Evolutionary conservation across 805 yeast genomes (phyloP).

Genomic region (Yarrowia hollandica): DNA sequence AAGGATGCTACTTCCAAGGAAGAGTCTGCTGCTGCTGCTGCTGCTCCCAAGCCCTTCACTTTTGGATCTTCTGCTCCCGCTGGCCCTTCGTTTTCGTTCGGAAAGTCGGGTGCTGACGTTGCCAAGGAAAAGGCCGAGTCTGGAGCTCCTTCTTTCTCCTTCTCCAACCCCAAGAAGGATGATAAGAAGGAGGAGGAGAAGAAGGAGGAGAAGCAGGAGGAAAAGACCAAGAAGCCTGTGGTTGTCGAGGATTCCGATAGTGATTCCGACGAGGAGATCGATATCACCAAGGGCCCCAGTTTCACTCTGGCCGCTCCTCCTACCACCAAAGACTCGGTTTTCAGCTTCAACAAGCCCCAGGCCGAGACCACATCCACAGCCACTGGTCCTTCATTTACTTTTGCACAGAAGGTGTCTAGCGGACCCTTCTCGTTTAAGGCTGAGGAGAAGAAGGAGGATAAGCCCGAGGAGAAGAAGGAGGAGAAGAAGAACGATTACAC

Average conservation of each 20-base stretch:
- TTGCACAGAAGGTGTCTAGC: slow-evolving; percentile 30
- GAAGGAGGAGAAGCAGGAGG: slow-evolving; percentile 34
- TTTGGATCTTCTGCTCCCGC: slow-evolving; percentile 30
- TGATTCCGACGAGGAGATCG: slow-evolving; percentile 59
- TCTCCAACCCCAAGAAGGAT: no score
- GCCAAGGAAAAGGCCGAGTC: not conserved
- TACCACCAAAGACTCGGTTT: slow-evolving; percentile 52
- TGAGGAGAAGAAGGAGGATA: not conserved
- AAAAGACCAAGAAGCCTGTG: slow-evolving; percentile 33
- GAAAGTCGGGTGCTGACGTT: not conserved
- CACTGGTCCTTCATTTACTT: slow-evolving; percentile 33
- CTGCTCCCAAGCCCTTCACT: slow-evolving; percentile 9
- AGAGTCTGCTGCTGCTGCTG: not conserved
- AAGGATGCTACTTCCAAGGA: not conserved
- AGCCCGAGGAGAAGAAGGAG: not conserved
- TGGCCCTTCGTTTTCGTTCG: not conserved
- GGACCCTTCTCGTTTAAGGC: slow-evolving; percentile 34
- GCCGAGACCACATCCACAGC: not conserved
- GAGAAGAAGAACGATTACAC: slow-evolving; percentile 31
- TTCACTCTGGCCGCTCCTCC: slow-evolving; percentile 54
- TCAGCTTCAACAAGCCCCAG: slow-evolving; percentile 43
- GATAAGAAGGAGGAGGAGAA: slow-evolving; percentile 42
- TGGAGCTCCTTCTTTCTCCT: not conserved
- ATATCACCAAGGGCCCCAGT: slow-evolving; percentile 69
- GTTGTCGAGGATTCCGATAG: slow-evolving; percentile 45